Evolutionary conservation across 768 basidiomycete species (phyloP).

Genomic region (Rhodosporidiobolus odoratus): DNA sequence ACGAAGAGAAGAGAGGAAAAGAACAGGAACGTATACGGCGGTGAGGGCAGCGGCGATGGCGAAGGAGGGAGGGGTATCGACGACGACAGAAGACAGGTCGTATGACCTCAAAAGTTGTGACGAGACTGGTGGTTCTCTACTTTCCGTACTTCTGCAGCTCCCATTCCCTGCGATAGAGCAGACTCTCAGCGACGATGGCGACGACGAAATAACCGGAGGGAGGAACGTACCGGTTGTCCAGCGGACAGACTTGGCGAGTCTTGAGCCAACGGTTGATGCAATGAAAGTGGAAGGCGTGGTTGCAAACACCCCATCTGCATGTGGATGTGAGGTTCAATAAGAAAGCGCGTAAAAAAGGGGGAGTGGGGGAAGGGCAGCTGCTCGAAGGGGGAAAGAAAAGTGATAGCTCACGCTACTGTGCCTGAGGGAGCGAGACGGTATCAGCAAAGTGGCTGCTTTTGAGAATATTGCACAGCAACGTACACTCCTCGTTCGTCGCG

Average conservation of each 20-base stretch:
- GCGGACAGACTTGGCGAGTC: conserved; percentile 88
- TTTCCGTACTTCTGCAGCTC: conserved; percentile 77
- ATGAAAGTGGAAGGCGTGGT: conserved; percentile 99
- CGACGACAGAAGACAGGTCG: not conserved
- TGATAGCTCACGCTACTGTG: too few relatives aligned
- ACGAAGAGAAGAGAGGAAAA: not conserved
- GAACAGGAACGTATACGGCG: not conserved
- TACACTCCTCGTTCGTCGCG: conserved; percentile 86
- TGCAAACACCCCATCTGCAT: conserved; percentile 98
- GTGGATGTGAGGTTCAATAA: conserved; percentile 50
- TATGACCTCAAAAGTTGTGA: not conserved
- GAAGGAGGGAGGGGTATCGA: not conserved
- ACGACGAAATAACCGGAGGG: not conserved
- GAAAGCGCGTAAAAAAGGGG: too few relatives aligned
- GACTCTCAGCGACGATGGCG: too few relatives aligned
- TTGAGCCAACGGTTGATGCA: conserved; percentile 99
- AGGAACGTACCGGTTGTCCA: conserved; percentile 60
- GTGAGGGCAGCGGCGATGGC: not conserved
- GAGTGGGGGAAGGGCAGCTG: not conserved
- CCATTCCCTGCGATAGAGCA: conserved; percentile 64
- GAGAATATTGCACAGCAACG: not conserved
- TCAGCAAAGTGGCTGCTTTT: too few relatives aligned
- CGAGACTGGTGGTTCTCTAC: not conserved
- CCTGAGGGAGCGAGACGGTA: too few relatives aligned
- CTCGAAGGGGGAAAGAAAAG: not conserved